These are phyloP conservation scores for Secale cereale DNA, from an alignment of 176 grass and related monocot species.

Conservation along the genomic window DNA sequence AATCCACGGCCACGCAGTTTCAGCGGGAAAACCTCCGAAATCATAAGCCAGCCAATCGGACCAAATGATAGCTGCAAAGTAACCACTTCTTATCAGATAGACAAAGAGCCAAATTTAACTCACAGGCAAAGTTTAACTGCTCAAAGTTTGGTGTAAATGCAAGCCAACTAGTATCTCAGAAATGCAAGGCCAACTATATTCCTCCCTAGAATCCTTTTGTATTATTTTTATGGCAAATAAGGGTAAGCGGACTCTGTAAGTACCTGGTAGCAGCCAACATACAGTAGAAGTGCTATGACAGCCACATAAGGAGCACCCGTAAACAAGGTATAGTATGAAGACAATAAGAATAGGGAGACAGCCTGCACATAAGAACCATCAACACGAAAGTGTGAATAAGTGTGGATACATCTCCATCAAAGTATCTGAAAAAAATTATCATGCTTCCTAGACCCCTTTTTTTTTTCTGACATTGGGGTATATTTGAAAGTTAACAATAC, in stretches of 20 bases:
- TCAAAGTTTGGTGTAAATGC: neutral
- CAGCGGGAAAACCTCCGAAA: conserved; percentile 90
- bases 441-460: conserved; percentile 8
- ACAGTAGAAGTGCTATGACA: conserved; percentile 85
- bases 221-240: neutral
- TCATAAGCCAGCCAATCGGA: conserved; percentile 98
- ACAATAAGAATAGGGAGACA: conserved; percentile 75
- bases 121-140: neutral
- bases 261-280: conserved; percentile 98
- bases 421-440: neutral
- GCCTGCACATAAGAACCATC: conserved; percentile 48
- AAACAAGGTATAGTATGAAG: conserved; percentile 79
- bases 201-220: neutral
- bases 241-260: neutral
- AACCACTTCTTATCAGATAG: conserved; percentile 23
- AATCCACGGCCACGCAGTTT: conserved; percentile 77
- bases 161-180: neutral
- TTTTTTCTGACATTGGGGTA: neutral
- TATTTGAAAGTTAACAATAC: neutral
- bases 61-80: conserved; percentile 85
- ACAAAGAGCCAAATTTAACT: neutral
- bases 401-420: neutral
- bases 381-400: neutral
- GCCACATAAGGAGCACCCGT: conserved; percentile 61
- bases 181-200: neutral